Conservation (phyloP, 108 stramenopile species). For the Parietichytrium sp. region DNA sequence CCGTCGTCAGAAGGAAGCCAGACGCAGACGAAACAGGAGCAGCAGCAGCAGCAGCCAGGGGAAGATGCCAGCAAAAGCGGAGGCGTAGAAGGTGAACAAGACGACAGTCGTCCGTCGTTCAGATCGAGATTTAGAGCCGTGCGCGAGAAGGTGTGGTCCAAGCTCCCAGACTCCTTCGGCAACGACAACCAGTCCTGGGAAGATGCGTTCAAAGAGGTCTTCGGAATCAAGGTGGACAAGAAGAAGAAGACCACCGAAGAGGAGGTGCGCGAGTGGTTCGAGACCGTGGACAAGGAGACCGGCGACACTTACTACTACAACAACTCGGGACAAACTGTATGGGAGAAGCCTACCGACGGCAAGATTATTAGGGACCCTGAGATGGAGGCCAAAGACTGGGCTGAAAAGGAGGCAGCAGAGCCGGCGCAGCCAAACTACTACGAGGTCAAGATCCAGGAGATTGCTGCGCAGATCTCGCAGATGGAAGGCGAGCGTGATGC, state of each 20-base stretch:
- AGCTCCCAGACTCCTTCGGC: conserved; percentile 32
- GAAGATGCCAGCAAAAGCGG: neutral
- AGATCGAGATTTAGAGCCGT: neutral
- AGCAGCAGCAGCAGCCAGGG: neutral
- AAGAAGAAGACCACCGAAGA: neutral
- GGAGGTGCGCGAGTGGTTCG: conserved; percentile 17
- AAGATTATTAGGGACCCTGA: conserved; percentile 29
- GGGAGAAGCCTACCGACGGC: conserved; percentile 2
- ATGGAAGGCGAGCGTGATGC: conserved; percentile 4
- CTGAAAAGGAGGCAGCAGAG: neutral
- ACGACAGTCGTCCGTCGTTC: neutral
- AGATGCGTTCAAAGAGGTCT: conserved; percentile 29
- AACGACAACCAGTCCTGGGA: neutral
- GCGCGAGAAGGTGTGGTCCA: neutral
- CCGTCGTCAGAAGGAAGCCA: neutral
- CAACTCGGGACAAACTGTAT: conserved; percentile 32
- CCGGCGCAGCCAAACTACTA: neutral
- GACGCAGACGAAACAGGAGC: neutral
- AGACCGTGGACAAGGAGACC: conserved; percentile 37
- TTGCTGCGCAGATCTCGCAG: neutral
- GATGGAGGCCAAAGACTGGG: neutral
- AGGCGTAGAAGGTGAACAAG: neutral
- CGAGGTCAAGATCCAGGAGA: conserved; percentile 13
- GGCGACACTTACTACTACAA: conserved; percentile 37
- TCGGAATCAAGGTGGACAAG: conserved; percentile 23